Evolutionary conservation across 2,329 filamentous ascomycete genomes (phyloP).

Genomic region (Pseudogymnoascus sp.): DNA sequence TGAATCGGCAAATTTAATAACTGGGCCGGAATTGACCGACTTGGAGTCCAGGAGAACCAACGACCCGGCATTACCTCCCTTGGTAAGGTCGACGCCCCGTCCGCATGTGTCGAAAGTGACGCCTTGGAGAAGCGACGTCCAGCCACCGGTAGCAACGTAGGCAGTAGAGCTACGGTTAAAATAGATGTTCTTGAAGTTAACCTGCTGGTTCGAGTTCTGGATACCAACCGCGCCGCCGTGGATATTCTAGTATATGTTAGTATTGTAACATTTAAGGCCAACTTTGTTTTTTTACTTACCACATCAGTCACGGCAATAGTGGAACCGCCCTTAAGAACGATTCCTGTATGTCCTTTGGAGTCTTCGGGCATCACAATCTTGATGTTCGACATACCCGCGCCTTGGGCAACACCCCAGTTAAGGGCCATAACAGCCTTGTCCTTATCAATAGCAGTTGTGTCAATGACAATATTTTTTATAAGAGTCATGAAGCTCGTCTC

Average conservation of each 20-base stretch:
- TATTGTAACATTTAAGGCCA: not conserved
- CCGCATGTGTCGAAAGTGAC: constrained; percentile 25
- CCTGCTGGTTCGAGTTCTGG: constrained; percentile 61
- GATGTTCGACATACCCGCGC: constrained; percentile 35
- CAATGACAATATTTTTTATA: constrained; percentile 35
- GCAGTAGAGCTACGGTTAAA: not conserved
- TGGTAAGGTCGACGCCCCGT: constrained; percentile 23
- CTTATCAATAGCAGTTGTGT: constrained; percentile 30
- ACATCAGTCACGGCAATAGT: constrained; percentile 20
- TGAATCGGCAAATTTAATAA: constrained; percentile 10
- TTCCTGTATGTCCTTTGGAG: constrained; percentile 31
- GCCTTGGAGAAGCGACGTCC: constrained; percentile 6
- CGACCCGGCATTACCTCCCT: not conserved
- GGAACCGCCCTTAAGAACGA: constrained; percentile 29
- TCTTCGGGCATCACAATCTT: constrained; percentile 33
- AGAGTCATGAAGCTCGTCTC: constrained; percentile 34
- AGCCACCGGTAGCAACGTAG: not conserved
- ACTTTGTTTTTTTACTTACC: not conserved
- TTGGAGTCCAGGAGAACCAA: constrained; percentile 7
- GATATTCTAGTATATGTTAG: not conserved
- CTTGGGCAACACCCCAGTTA: constrained; percentile 36
- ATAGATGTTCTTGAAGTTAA: constrained; percentile 1
- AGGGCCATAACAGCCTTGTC: constrained; percentile 29
- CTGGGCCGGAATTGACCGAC: not conserved
- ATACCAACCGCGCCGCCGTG: constrained; percentile 47